phyloP scores from a whole-genome alignment of 2,329 filamentous ascomycete genomes.

The Cryphonectria radicalis region DNA sequence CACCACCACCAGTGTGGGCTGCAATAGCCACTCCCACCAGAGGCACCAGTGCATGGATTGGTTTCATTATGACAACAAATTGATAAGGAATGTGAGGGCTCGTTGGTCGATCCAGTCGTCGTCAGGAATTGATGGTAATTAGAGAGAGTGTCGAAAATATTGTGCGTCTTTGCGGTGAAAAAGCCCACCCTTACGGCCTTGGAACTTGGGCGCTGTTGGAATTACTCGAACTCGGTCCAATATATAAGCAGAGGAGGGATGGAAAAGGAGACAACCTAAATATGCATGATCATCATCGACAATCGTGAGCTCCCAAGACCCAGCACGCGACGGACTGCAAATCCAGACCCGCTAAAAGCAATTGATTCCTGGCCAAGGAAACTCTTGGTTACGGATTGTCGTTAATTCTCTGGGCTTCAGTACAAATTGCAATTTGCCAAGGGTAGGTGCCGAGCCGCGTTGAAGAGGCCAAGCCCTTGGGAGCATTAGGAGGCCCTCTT shows the following conservation, averaged over 20 bases:
- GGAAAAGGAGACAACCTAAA: neutral
- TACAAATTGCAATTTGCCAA: conserved; percentile 9
- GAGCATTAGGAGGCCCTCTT: neutral
- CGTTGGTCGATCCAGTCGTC: neutral
- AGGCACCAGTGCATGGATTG: conserved; percentile 4
- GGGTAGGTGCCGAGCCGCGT: conserved; percentile 8
- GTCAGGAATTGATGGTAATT: neutral
- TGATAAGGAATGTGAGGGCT: neutral
- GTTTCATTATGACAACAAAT: conserved; percentile 17
- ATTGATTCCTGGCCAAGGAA: conserved; percentile 15
- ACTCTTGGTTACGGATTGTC: neutral
- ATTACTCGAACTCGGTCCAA: neutral
- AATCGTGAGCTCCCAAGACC: neutral
- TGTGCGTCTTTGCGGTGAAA: neutral
- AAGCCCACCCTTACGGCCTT: neutral
- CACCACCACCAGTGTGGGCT: neutral
- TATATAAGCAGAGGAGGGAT: neutral
- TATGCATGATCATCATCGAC: conserved; percentile 10
- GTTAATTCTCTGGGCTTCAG: neutral
- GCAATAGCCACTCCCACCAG: conserved; percentile 14
- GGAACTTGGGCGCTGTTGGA: neutral
- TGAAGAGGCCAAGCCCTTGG: conserved; percentile 17
- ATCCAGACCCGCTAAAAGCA: neutral
- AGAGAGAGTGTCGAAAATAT: neutral
- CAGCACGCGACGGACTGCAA: conserved; percentile 6